Conservation (phyloP, 2,329 filamentous ascomycete species). For the Aureobasidium melanogenum region DNA sequence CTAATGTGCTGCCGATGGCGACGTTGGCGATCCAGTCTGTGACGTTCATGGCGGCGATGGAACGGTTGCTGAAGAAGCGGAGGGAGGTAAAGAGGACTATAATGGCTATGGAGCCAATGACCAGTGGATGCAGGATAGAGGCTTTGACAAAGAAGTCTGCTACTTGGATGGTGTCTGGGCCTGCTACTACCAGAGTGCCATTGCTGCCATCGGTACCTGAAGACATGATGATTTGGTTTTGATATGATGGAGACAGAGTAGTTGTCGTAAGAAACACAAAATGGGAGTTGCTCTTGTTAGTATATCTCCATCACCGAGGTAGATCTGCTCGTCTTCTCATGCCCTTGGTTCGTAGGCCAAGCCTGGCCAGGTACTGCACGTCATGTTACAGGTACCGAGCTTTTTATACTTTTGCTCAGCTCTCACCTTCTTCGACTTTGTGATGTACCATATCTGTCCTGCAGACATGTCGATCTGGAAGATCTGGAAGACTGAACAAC, state of each 20-base stretch:
- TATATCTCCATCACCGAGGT: background rate
- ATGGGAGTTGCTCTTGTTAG: background rate
- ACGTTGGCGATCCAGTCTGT: slow-evolving; percentile 1
- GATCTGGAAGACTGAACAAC: background rate
- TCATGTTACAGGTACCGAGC: background rate
- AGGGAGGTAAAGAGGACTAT: background rate
- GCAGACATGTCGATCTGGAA: background rate
- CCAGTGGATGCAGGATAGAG: background rate
- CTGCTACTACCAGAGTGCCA: background rate
- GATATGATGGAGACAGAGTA: background rate
- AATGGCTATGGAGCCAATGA: background rate
- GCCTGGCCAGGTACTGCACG: background rate
- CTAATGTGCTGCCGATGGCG: background rate
- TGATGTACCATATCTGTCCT: background rate
- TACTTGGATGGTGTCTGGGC: background rate
- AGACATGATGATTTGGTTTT: background rate
- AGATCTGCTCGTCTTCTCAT: background rate
- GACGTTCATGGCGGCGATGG: background rate
- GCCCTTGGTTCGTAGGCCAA: background rate
- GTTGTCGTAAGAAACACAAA: background rate
- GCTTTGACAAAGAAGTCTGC: background rate
- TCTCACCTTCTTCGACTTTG: background rate
- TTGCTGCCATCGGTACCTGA: background rate
- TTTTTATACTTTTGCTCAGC: background rate
- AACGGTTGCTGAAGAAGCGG: background rate